Base-by-base conservation (phyloP, 148 eudicot species). In the Nepenthes mirabilis region DNA sequence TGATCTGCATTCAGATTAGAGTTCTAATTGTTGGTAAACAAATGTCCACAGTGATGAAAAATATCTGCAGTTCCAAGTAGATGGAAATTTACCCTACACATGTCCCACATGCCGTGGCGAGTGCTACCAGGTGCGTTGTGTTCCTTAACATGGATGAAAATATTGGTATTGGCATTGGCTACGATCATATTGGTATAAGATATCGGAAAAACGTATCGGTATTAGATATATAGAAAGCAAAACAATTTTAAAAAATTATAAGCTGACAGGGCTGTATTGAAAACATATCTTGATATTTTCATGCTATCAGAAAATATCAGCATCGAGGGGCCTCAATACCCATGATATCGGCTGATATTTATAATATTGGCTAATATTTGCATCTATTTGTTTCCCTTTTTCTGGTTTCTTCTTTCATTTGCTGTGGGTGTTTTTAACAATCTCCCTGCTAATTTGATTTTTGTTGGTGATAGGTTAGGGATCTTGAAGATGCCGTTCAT, bases 21-120 rank as follows among this genome's bases (percentile, higher is more conserved):
- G 32, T 33, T 1, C 36, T 55, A 5, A 55, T 34, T 2, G 33
- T 55, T 49, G 12, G 36, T 32, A 6, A 55, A 55, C 9, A 2
- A 33, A 23, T 55, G 37, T 47, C 47, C 76, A 73, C 85, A 93
- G 99, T 64, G 99, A 93, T 67, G 96, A 86, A 52, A 82, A 82
- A 68, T 93, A 93, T 65, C 59, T 77, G 78, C 95, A 84, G 69
- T 93, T 86, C 75, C 99, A 93, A 81, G 89, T 72, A 40, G 91
- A 93, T 74, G 83, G 82, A 60, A 86, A 93, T 77, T 91, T 93
- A 61, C 95, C 89, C 45, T 93, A 88, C 62, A 75, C 75, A 64
- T 93, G 99, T 60, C 87, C 98, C 13, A 83, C 96, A 45, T 93
- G 99, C 70, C 88, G 99, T 49, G 99, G 99, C 72, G 95, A 88